Conservation (phyloP, 306 rosid species). For the Inga oerstediana region DNA sequence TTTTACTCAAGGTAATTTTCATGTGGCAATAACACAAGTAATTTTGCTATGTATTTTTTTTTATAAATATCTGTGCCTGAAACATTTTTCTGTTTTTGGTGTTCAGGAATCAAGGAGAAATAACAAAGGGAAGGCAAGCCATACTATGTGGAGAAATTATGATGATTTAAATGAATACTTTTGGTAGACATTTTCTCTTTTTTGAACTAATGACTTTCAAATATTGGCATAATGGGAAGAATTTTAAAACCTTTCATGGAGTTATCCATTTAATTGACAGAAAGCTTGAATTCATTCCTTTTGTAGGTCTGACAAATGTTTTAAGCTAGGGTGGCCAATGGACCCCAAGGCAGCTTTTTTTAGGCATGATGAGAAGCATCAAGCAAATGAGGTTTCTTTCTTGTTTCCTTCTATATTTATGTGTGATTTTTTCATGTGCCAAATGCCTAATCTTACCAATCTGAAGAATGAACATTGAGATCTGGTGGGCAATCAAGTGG, state of each 20-base stretch:
- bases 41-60: slow-evolving; percentile 18
- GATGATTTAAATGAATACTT: slow-evolving; percentile 97
- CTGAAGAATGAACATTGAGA: not conserved
- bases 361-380: slow-evolving; percentile 62
- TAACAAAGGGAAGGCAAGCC: slow-evolving; percentile 87
- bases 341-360: slow-evolving; percentile 66
- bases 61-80: slow-evolving; percentile 33
- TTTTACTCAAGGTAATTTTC: slow-evolving; percentile 65
- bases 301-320: slow-evolving; percentile 82
- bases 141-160: slow-evolving; percentile 95
- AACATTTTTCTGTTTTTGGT: slow-evolving; percentile 41
- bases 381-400: slow-evolving; percentile 52
- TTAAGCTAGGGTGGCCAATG: slow-evolving; percentile 88
- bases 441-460: slow-evolving; percentile 25
- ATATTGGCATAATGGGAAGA: slow-evolving; percentile 2
- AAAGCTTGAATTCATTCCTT: slow-evolving; percentile 31
- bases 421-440: slow-evolving; percentile 24
- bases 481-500: not conserved
- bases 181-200: slow-evolving; percentile 55
- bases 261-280: slow-evolving; percentile 15
- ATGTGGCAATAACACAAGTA: slow-evolving; percentile 23
- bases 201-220: slow-evolving; percentile 3
- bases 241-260: not conserved
- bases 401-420: slow-evolving; percentile 28
- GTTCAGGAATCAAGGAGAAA: slow-evolving; percentile 90